Percentiles rank a stretch among this genome's conserved stretches.
These are phyloP conservation scores for Bacidia rubella DNA, from an alignment of 495 filamentous ascomycete species.

Conservation along the genomic window DNA sequence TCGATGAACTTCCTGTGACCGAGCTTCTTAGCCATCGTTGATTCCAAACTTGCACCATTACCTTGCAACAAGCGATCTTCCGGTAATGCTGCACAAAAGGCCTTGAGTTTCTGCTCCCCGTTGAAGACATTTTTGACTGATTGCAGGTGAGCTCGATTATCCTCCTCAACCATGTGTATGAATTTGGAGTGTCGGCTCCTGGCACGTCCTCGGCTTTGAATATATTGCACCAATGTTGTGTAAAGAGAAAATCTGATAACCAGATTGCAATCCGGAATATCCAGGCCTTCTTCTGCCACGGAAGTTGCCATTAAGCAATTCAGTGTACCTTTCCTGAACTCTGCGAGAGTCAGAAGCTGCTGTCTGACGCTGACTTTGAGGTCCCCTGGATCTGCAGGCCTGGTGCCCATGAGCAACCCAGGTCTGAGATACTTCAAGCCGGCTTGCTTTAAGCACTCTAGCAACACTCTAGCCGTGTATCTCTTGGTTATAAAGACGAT, in stretches of 20 bases:
- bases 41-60: conserved; percentile 42
- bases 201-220: conserved; percentile 88
- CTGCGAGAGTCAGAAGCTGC: conserved; percentile 62
- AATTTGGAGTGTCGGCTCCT: conserved; percentile 64
- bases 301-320: conserved; percentile 87
- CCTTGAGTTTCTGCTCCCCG: conserved; percentile 46
- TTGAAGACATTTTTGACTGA: conserved; percentile 42
- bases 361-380: conserved; percentile 52
- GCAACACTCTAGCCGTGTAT: conserved; percentile 48
- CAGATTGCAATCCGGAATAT: conserved; percentile 90
- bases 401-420: conserved; percentile 54
- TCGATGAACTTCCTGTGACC: conserved; percentile 46
- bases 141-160: conserved; percentile 45
- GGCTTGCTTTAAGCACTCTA: conserved; percentile 39
- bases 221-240: conserved; percentile 82
- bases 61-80: conserved; percentile 59
- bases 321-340: conserved; percentile 64
- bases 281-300: conserved; percentile 88
- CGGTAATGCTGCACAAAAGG: conserved; percentile 64
- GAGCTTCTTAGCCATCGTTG: conserved; percentile 40
- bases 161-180: conserved; percentile 65
- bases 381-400: conserved; percentile 34
- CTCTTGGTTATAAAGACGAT: conserved; percentile 79
- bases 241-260: conserved; percentile 89
- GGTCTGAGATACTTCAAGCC: conserved; percentile 44